A percentile compares a stretch with the other conserved stretches of the same genome.
These are phyloP conservation scores for Coniferiporia sulphurascens DNA, from an alignment of 1,284 basidiomycete species.

Conservation along the genomic window DNA sequence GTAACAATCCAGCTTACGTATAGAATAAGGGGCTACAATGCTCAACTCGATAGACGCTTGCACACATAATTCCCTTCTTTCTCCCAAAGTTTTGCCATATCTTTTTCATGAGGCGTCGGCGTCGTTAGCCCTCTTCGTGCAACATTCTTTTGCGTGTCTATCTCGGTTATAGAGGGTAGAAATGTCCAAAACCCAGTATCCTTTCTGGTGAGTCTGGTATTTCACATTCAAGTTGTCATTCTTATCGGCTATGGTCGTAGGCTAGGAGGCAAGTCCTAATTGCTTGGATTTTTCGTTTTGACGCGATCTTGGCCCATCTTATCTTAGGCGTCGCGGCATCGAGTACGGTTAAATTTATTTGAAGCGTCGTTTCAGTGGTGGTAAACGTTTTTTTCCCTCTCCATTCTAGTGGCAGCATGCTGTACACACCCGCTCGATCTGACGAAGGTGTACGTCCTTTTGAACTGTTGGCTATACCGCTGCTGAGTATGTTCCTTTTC, in stretches of 20 bases:
- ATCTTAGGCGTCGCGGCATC: constrained; percentile 14
- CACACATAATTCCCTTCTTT: not conserved
- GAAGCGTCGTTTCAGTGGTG: not conserved
- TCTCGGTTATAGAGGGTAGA: constrained; percentile 4
- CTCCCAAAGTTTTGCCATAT: not conserved
- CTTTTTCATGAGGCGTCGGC: constrained; percentile 12
- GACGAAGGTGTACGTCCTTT: constrained; percentile 65
- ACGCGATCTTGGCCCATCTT: not conserved
- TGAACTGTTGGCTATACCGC: constrained; percentile 10
- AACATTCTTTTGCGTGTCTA: not conserved
- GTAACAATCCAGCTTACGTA: too few species aligned
- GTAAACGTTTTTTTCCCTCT: not conserved
- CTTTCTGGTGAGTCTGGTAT: constrained; percentile 4
- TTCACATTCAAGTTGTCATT: not conserved
- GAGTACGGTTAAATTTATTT: not conserved
- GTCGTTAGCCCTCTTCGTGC: constrained; percentile 2
- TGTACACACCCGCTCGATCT: constrained; percentile 85
- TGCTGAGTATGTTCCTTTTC: constrained; percentile 8
- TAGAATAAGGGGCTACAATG: too few species aligned
- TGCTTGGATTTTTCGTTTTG: not conserved
- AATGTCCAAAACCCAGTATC: constrained; percentile 10
- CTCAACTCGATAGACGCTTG: too few species aligned
- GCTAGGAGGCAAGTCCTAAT: not conserved
- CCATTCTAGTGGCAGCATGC: constrained; percentile 69
- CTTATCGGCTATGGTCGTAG: not conserved